Conservation (phyloP, 495 filamentous ascomycete species). For the Penicillium odoratum region DNA sequence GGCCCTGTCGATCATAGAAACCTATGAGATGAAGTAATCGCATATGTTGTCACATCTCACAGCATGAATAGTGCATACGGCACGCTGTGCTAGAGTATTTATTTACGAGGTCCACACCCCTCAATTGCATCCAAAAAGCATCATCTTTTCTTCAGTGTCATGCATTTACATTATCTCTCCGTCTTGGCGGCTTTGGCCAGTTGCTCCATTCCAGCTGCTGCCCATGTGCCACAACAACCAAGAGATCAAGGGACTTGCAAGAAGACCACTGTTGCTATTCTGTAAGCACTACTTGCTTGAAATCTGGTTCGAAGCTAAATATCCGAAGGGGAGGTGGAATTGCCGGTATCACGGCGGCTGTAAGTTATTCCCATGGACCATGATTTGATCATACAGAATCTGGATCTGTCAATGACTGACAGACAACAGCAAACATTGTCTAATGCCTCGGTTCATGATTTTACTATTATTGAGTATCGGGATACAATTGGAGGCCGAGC, state of each 20-base stretch:
- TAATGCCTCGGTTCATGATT: constrained; percentile 65
- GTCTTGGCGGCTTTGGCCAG: constrained; percentile 21
- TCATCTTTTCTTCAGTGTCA: constrained; percentile 3
- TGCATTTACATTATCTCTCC: constrained; percentile 22
- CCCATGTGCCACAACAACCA: constrained; percentile 21
- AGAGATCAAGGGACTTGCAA: constrained; percentile 27
- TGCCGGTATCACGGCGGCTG: constrained; percentile 70
- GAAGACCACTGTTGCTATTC: constrained; percentile 41
- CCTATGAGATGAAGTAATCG: background rate
- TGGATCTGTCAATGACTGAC: constrained; percentile 6
- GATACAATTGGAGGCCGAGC: constrained; percentile 63
- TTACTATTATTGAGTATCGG: constrained; percentile 69
- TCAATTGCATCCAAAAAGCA: background rate
- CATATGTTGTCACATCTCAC: constrained; percentile 1
- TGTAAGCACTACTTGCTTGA: constrained; percentile 21
- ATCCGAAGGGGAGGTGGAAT: constrained; percentile 42
- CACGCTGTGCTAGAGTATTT: constrained; percentile 6
- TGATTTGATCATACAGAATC: no score
- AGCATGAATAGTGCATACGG: background rate
- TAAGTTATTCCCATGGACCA: constrained; percentile 23
- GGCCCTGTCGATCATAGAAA: constrained; percentile 17
- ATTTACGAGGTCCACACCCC: constrained; percentile 5
- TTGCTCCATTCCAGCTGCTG: constrained; percentile 20
- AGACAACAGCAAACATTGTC: constrained; percentile 57
- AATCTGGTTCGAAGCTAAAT: constrained; percentile 6